Evolutionary conservation across 768 basidiomycete species (phyloP).

Genomic region (Leccinellum luteum): DNA sequence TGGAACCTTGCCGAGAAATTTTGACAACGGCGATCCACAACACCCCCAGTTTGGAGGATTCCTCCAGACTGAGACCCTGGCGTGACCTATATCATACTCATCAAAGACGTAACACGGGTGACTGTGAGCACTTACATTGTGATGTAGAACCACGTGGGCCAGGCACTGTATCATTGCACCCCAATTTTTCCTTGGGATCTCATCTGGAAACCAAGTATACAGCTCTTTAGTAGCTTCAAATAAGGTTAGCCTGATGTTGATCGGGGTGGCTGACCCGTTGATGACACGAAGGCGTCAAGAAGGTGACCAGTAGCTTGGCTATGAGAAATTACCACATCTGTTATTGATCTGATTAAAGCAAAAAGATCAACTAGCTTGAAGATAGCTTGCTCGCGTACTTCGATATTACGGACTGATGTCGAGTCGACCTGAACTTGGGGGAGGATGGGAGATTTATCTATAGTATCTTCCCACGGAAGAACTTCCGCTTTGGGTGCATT

Average conservation of each 20-base stretch:
- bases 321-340: not conserved
- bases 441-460: too few relatives aligned
- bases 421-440: not conserved
- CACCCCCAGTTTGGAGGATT: not conserved
- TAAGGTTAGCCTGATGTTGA: not conserved
- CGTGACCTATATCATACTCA: not conserved
- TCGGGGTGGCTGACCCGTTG: not conserved
- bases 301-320: not conserved
- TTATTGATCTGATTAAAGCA: too few relatives aligned
- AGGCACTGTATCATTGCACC: not conserved
- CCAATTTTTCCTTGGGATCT: not conserved
- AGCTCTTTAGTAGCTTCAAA: not conserved
- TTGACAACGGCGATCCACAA: not conserved
- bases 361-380: not conserved
- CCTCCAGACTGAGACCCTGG: not conserved
- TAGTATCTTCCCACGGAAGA: conserved; percentile 6
- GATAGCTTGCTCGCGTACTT: not conserved
- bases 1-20: not conserved
- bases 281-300: not conserved
- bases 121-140: not conserved
- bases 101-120: not conserved
- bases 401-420: not conserved
- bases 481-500: conserved; percentile 10
- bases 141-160: not conserved
- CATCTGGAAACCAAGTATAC: not conserved